phyloP scores from a whole-genome alignment of 2,329 filamentous ascomycete species.

The Xylogone sp. region DNA sequence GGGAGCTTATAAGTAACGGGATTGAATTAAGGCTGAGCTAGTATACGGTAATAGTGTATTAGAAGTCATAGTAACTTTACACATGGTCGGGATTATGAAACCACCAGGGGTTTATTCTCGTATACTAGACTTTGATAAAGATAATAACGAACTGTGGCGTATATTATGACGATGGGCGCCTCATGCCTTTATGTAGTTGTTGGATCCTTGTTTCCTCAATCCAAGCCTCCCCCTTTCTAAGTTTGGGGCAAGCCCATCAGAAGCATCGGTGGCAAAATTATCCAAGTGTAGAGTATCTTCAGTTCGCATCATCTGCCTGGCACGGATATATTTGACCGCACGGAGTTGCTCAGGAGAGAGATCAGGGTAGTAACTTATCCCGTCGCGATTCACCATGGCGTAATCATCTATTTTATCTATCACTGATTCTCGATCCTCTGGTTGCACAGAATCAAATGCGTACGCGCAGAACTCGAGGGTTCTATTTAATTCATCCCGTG shows the following conservation, averaged over 20 bases:
- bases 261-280: constrained; percentile 25
- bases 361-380: constrained; percentile 8
- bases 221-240: constrained; percentile 20
- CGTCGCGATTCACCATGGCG: constrained; percentile 8
- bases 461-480: constrained; percentile 30
- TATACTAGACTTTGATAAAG: no score
- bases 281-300: constrained; percentile 30
- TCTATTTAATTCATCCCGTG: constrained; percentile 27
- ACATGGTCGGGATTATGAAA: no score
- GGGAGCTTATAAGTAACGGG: no score
- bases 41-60: no score
- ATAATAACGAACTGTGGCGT: no score
- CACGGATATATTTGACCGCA: constrained; percentile 24
- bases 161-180: no score
- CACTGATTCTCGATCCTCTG: constrained; percentile 1
- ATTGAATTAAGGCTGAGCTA: no score
- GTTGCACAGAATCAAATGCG: constrained; percentile 21
- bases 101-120: no score
- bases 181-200: background rate
- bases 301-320: constrained; percentile 26
- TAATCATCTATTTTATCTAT: constrained; percentile 3
- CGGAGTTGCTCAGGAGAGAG: constrained; percentile 22
- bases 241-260: constrained; percentile 21
- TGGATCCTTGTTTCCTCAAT: constrained; percentile 1
- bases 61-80: no score